Conservation (phyloP, 1,284 basidiomycete genomes). For the Microstroma glucosiphilum region DNA sequence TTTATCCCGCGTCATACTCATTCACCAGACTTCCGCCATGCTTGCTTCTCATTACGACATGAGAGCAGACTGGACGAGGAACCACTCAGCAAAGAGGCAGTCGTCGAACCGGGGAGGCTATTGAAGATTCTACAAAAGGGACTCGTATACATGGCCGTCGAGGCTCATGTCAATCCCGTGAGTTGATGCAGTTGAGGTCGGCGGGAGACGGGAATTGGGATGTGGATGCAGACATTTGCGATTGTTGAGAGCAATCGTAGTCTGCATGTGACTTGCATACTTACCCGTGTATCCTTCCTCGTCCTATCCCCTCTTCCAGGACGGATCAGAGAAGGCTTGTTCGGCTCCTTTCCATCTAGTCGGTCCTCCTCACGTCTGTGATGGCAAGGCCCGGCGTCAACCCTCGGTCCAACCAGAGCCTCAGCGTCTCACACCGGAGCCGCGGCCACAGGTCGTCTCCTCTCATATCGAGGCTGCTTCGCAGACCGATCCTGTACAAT, state of each 20-base stretch:
- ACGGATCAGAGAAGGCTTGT: slow-evolving; percentile 42
- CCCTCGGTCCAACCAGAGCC: slow-evolving; percentile 20
- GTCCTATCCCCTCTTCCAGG: slow-evolving; percentile 10
- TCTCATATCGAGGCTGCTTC: slow-evolving; percentile 3
- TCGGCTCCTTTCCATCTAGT: slow-evolving; percentile 35
- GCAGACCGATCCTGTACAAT: slow-evolving; percentile 9
- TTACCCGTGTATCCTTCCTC: not conserved
- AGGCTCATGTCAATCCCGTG: slow-evolving; percentile 30
- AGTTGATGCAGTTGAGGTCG: slow-evolving; percentile 12
- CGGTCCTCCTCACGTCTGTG: slow-evolving; percentile 43
- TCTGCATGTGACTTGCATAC: not conserved
- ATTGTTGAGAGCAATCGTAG: not conserved
- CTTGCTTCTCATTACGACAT: slow-evolving; percentile 44
- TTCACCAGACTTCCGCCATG: slow-evolving; percentile 33
- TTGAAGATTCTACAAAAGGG: slow-evolving; percentile 44
- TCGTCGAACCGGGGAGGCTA: slow-evolving; percentile 45
- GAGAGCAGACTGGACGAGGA: slow-evolving; percentile 46
- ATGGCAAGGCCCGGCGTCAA: slow-evolving; percentile 25
- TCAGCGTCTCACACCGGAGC: slow-evolving; percentile 27
- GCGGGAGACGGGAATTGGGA: not conserved
- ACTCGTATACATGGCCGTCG: slow-evolving; percentile 44
- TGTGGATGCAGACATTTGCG: not conserved
- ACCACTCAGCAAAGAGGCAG: slow-evolving; percentile 40
- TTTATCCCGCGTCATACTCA: not conserved
- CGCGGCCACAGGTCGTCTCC: slow-evolving; percentile 8